Base-by-base conservation (phyloP, 257 asterid species). In the Plectranthus barbatus region DNA sequence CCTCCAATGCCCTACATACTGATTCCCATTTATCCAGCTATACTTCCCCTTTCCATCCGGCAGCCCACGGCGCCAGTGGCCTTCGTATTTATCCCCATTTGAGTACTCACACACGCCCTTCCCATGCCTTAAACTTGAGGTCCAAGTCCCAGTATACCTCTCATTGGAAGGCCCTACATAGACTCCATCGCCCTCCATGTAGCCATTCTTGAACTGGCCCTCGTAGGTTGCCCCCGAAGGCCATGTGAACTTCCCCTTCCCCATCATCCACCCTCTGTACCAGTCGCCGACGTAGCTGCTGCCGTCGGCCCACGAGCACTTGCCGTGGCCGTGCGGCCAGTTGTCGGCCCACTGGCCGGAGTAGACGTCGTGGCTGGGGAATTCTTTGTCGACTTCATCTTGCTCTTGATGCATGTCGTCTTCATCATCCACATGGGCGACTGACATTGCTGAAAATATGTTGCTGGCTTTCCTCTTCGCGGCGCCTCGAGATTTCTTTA, bases 361-460 rank as follows among this genome's bases (percentile, higher is more conserved):
- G 71, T 92, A 92, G 2, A 78, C 51, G 41, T 89, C 97, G 0
- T 88, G 91, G 68, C 82, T 81, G 5, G 86, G 45, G 77, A 92
- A 85, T 1, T 68, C 72, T 53, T 83, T 83, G 31, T 26, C 31
- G 31, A 26, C 31, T 54, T 88, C 95, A 3, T 71, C 83, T 1
- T 70, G 77, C 20, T 60, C 47, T 1, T n/a, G 5, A n/a, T 50
- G 58, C 2, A 19, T 29, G 5, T 36, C 10, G 7, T 36, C 41
- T 6, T 84, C 87, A 14, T 92, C 97, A 17, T 86, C 95, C 36
- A 86, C 98, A 66, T 86, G 95, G 77, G 98, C 96, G 42, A 92
- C 97, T 61, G 98, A 88, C 98, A 88, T 92, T 67, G 86, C 77
- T 37, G 87, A 57, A 60, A 88, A 89, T 59, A 88, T 76, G 72